Conservation (phyloP, 257 asterid species). For the Gentiana macrophylla region DNA sequence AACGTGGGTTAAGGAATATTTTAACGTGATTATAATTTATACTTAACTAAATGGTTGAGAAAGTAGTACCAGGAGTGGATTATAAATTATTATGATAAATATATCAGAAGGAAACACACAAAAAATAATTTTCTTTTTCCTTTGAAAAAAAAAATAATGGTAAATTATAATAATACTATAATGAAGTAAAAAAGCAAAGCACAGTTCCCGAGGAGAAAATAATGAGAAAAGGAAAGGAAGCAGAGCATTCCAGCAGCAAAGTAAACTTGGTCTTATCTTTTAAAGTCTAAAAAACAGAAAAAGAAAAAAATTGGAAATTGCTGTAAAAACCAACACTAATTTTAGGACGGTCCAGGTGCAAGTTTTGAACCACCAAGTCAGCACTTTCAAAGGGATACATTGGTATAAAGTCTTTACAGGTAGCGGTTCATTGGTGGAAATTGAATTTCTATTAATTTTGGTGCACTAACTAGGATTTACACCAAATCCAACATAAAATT, state of each 20-base stretch:
- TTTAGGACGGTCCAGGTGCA: too few relatives aligned
- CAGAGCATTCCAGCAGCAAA: conserved; percentile 54
- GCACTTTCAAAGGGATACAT: too few relatives aligned
- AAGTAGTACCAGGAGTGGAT: conserved; percentile 16
- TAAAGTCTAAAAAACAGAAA: too few relatives aligned
- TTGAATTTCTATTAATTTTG: too few relatives aligned
- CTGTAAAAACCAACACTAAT: conserved; percentile 17
- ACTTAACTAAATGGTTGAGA: conserved; percentile 8
- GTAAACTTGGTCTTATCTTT: background rate
- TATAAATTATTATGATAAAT: background rate
- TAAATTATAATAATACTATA: background rate
- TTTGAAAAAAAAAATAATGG: conserved; percentile 1
- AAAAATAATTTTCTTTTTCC: background rate
- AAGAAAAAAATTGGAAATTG: conserved; percentile 28
- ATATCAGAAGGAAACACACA: conserved; percentile 4
- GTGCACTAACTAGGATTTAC: too few relatives aligned
- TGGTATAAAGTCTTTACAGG: too few relatives aligned
- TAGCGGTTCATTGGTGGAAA: too few relatives aligned
- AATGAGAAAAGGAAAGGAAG: conserved; percentile 22
- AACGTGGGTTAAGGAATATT: conserved; percentile 92
- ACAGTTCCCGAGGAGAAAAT: conserved; percentile 30
- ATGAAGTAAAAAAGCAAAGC: conserved; percentile 14
- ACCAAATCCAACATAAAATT: too few relatives aligned
- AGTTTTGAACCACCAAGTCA: too few relatives aligned
- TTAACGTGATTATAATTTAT: conserved; percentile 40